These are phyloP conservation scores for Penicillium ochrochloron DNA, from an alignment of 495 filamentous ascomycete genomes.

Conservation along the genomic window DNA sequence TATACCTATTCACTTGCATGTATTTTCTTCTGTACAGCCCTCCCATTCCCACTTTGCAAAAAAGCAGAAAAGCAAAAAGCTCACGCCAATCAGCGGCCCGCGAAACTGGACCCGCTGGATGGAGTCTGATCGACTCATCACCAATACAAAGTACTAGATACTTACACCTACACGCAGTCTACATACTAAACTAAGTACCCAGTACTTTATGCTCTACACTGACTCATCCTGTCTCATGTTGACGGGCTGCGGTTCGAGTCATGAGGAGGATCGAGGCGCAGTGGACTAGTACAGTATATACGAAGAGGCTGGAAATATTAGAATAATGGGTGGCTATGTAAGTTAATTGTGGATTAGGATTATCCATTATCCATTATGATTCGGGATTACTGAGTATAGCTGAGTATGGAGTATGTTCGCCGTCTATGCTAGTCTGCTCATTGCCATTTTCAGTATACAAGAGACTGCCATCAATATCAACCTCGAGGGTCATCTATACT, in stretches of 20 bases:
- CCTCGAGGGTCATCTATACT: background rate
- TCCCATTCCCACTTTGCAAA: too few species aligned
- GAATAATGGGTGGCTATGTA: background rate
- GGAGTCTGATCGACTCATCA: conserved; percentile 22
- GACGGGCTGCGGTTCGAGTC: conserved; percentile 15
- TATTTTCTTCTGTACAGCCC: background rate
- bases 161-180: conserved; percentile 5
- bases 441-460: background rate
- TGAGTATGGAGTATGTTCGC: background rate
- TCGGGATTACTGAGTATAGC: background rate
- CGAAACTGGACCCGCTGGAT: conserved; percentile 20
- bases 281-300: background rate
- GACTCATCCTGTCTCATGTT: conserved; percentile 40
- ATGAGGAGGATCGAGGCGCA: background rate
- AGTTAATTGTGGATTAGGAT: background rate
- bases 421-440: background rate
- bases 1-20: background rate
- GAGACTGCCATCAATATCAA: background rate
- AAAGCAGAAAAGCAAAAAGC: conserved; percentile 34
- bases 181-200: background rate
- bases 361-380: background rate
- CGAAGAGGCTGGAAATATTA: background rate
- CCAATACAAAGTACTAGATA: conserved; percentile 18
- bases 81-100: conserved; percentile 26
- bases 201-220: conserved; percentile 6